phyloP scores from a whole-genome alignment of 75 land plant genomes.

The Gnetum montanum region DNA sequence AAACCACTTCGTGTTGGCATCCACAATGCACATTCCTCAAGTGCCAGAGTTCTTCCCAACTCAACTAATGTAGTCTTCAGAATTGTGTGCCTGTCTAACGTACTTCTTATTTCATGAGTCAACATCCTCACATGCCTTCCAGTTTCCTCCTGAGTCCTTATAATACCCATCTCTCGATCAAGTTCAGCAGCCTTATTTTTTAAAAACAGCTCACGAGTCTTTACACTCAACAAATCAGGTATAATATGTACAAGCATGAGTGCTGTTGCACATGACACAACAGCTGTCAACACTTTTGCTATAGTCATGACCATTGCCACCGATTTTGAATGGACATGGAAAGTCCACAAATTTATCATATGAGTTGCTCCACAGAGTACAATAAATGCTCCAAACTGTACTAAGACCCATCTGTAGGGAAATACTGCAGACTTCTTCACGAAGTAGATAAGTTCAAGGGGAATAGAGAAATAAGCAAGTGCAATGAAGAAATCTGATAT shows the following conservation, averaged over 20 bases:
- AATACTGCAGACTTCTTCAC: conserved; percentile 74
- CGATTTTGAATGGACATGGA: conserved; percentile 45
- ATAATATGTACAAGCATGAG: conserved; percentile 78
- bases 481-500: conserved; percentile 76
- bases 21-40: conserved; percentile 87
- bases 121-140: conserved; percentile 82
- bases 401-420: conserved; percentile 78
- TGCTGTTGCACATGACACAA: conserved; percentile 77
- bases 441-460: conserved; percentile 68
- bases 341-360: conserved; percentile 69
- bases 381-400: conserved; percentile 83
- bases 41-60: conserved; percentile 53
- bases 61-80: conserved; percentile 78
- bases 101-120: conserved; percentile 80
- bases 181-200: conserved; percentile 76
- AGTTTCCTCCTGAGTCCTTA: conserved; percentile 72
- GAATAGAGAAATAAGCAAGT: conserved; percentile 75
- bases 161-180: conserved; percentile 74
- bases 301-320: conserved; percentile 64
- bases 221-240: conserved; percentile 67
- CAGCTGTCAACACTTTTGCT: conserved; percentile 57
- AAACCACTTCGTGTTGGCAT: conserved; percentile 74
- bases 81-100: conserved; percentile 71
- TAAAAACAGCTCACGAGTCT: conserved; percentile 54
- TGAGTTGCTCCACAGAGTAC: conserved; percentile 86